Evolutionary conservation across 805 yeast genomes (phyloP).

Genomic region (Candida hungchunana): DNA sequence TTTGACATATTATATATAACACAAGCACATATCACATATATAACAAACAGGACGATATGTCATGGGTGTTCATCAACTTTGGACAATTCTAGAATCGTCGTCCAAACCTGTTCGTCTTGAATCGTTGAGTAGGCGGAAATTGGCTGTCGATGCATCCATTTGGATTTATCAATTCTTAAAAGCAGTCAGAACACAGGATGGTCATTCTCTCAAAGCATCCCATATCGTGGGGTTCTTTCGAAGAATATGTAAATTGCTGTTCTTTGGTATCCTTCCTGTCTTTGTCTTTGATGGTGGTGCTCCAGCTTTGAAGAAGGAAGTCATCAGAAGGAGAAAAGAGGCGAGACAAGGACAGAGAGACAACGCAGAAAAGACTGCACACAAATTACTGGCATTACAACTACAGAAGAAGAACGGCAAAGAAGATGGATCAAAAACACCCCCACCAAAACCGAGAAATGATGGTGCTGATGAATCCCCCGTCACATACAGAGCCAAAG

Average conservation of each 20-base stretch:
- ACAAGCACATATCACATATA: no score
- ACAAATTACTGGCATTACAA: conserved; percentile 72
- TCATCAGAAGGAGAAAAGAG: conserved; percentile 69
- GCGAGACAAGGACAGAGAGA: conserved; percentile 71
- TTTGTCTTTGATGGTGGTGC: conserved; percentile 97
- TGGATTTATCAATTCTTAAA: no score
- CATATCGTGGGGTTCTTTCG: conserved; percentile 38
- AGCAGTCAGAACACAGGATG: no score
- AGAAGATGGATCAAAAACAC: conserved; percentile 14
- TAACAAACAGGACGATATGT: no score
- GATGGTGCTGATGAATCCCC: background rate
- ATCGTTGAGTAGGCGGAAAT: no score
- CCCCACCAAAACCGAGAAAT: conserved; percentile 3
- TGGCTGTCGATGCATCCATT: no score
- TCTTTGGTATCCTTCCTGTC: conserved; percentile 82
- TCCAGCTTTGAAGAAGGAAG: conserved; percentile 73
- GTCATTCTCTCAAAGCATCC: background rate
- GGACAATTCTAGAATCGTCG: no score
- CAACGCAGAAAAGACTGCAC: conserved; percentile 71
- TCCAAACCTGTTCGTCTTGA: no score
- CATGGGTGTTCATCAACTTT: no score
- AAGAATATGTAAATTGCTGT: conserved; percentile 84
- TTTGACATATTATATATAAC: no score
- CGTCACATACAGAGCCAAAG: conserved; percentile 46
- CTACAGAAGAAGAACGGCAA: conserved; percentile 43